Evolutionary conservation across 495 filamentous ascomycete genomes (phyloP).

Genomic region (Chlorociboria aeruginascens): DNA sequence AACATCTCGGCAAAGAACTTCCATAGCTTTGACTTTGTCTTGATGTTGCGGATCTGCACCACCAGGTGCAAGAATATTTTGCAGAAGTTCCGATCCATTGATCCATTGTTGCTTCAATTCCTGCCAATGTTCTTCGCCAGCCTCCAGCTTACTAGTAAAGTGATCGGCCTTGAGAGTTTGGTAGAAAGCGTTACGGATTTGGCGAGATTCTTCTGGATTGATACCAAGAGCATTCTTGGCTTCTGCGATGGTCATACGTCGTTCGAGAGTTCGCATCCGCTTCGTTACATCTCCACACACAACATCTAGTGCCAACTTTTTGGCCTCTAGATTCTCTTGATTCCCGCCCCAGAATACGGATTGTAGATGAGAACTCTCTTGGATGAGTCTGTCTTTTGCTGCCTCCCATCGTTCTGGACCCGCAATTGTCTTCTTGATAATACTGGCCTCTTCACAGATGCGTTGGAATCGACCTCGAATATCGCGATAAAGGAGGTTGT

Average conservation of each 20-base stretch:
- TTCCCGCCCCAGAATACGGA: conserved; percentile 41
- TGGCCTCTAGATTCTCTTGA: conserved; percentile 39
- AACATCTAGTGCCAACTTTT: conserved; percentile 57
- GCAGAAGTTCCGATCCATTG: conserved; percentile 41
- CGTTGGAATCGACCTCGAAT: conserved; percentile 54
- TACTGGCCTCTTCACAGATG: conserved; percentile 52
- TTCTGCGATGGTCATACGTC: conserved; percentile 56
- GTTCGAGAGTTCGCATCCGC: conserved; percentile 51
- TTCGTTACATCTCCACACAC: conserved; percentile 78
- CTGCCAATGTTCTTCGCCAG: conserved; percentile 60
- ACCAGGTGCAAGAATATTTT: conserved; percentile 41
- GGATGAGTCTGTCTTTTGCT: conserved; percentile 56
- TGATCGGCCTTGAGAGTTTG: conserved; percentile 52
- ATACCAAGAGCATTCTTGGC: conserved; percentile 61
- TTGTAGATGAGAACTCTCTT: conserved; percentile 52
- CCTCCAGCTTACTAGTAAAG: conserved; percentile 62
- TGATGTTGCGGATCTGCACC: conserved; percentile 40
- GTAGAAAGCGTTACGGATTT: conserved; percentile 55
- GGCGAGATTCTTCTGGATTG: conserved; percentile 58
- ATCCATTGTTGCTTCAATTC: conserved; percentile 62
- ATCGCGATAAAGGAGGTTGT: conserved; percentile 47
- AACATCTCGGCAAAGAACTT: conserved; percentile 59
- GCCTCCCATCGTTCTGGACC: conserved; percentile 63
- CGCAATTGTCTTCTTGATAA: conserved; percentile 64
- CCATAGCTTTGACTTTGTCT: conserved; percentile 52